A percentile compares a stretch with the other conserved stretches of the same genome.
Evolutionary conservation across 257 asterid species (phyloP).

Genomic region (Echites panduratus): DNA sequence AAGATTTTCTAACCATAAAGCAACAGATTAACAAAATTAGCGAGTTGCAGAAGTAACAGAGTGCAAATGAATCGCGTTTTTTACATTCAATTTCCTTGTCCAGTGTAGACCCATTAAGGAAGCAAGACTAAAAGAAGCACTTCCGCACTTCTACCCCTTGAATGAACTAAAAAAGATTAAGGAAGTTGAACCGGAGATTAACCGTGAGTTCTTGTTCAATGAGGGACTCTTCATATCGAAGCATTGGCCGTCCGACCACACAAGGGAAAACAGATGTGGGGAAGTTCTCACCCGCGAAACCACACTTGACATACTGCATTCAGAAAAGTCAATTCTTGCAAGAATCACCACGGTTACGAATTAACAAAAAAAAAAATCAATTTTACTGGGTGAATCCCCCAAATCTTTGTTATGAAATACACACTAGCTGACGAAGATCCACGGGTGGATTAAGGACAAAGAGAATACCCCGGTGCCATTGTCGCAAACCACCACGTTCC

Average conservation of each 20-base stretch:
- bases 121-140: not conserved
- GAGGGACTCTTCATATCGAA: slow-evolving; percentile 87
- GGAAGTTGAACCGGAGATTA: slow-evolving; percentile 17
- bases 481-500: slow-evolving; percentile 87
- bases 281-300: slow-evolving; percentile 92
- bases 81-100: not conserved
- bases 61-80: not conserved
- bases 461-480: slow-evolving; percentile 84
- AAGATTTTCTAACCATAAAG: not conserved
- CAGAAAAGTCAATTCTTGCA: slow-evolving; percentile 9
- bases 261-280: slow-evolving; percentile 97
- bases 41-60: slow-evolving; percentile 5
- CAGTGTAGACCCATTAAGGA: not conserved
- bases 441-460: slow-evolving; percentile 10
- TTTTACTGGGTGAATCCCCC: not conserved
- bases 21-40: not conserved
- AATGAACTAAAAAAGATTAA: not conserved
- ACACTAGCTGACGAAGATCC: slow-evolving; percentile 7
- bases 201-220: slow-evolving; percentile 92
- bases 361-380: not conserved
- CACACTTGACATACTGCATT: slow-evolving; percentile 95
- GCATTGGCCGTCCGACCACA: slow-evolving; percentile 98
- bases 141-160: not conserved
- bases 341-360: not conserved
- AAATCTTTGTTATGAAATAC: not conserved